Percentiles rank a stretch among this genome's conserved stretches.
These are phyloP conservation scores for Rhizoctonia solani DNA, from an alignment of 1,284 basidiomycete genomes.

Conservation along the genomic window DNA sequence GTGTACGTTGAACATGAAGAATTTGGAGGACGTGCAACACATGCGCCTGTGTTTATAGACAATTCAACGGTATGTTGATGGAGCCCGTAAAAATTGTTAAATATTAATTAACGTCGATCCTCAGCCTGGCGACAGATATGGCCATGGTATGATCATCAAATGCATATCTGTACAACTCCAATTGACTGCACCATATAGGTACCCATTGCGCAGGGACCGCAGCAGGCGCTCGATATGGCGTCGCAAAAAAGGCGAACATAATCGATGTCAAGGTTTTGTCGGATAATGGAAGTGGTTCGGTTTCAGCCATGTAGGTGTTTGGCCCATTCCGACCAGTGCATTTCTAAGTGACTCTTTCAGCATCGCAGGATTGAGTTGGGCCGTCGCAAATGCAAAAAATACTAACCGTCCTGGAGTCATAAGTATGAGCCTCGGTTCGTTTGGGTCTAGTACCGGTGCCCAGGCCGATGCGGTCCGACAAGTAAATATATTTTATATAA, in stretches of 20 bases:
- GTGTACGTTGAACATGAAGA: constrained; percentile 13
- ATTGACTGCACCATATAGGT: background rate
- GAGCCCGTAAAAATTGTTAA: background rate
- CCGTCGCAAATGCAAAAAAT: constrained; percentile 13
- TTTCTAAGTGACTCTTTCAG: background rate
- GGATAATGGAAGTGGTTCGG: constrained; percentile 6
- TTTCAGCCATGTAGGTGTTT: background rate
- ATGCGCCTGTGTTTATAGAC: background rate
- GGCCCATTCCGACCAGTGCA: background rate
- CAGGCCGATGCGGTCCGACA: constrained; percentile 9
- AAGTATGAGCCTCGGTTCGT: constrained; percentile 9
- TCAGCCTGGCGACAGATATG: constrained; percentile 5
- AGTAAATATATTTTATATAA: background rate
- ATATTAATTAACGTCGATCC: background rate
- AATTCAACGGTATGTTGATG: constrained; percentile 7
- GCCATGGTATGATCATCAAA: constrained; percentile 3
- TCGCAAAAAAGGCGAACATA: constrained; percentile 33
- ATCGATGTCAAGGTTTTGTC: constrained; percentile 31
- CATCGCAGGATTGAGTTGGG: constrained; percentile 12
- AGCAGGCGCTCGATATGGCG: constrained; percentile 31
- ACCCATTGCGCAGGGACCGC: constrained; percentile 1
- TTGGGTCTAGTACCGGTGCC: background rate
- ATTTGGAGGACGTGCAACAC: background rate
- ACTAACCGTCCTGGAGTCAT: constrained; percentile 4
- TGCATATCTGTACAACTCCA: background rate